Evolutionary conservation across 2,329 filamentous ascomycete genomes (phyloP).

Genomic region (Diplodia intermedia): DNA sequence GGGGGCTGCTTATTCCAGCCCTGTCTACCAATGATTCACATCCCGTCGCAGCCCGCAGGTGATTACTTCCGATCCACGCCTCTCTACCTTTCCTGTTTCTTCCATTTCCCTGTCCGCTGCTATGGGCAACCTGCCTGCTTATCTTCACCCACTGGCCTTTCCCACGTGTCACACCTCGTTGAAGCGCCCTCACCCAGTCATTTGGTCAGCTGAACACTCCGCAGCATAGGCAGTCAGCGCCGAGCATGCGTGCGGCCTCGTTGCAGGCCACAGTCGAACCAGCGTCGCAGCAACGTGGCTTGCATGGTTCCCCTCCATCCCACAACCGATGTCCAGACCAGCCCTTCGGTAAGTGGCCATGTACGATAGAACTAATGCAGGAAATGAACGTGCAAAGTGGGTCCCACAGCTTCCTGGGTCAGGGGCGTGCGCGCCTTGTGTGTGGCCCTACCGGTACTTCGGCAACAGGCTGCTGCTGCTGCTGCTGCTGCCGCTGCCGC

Average conservation of each 20-base stretch:
- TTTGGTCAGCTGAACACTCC: background rate
- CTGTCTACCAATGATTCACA: background rate
- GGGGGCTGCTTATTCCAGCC: background rate
- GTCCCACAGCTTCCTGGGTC: conserved; percentile 7
- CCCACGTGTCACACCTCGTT: background rate
- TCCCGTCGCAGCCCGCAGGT: background rate
- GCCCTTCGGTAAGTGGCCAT: background rate
- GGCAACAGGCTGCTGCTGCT: background rate
- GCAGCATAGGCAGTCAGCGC: background rate
- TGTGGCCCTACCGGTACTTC: background rate
- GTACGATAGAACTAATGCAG: conserved; percentile 2
- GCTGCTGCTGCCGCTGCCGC: background rate
- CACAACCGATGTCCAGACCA: background rate
- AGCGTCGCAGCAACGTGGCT: background rate
- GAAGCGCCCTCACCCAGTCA: background rate
- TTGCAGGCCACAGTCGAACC: background rate
- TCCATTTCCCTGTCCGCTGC: background rate
- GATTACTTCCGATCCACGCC: background rate
- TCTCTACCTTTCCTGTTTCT: background rate
- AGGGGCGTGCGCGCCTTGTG: background rate
- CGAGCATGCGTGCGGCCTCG: background rate
- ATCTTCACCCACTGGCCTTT: background rate
- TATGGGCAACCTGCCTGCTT: background rate
- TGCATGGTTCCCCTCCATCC: background rate
- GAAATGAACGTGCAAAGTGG: background rate